Conservation (phyloP, 495 filamentous ascomycete genomes). For the Rhypophila decipiens region DNA sequence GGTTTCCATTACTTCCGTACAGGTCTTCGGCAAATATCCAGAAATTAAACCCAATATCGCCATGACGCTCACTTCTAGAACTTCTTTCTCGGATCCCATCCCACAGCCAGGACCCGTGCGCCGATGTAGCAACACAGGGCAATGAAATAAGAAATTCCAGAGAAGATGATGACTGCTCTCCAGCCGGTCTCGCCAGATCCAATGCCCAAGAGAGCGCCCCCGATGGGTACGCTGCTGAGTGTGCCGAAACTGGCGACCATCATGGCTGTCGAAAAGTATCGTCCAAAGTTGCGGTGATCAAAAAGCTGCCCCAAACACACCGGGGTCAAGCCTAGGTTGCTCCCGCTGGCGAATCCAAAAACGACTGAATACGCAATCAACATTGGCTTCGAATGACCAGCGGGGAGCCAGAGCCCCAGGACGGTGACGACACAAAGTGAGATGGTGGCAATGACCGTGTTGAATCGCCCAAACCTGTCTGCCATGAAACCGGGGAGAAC, state of each 20-base stretch:
- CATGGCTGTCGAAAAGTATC: conserved; percentile 81
- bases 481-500: conserved; percentile 64
- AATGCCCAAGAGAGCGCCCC: conserved; percentile 59
- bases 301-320: conserved; percentile 91
- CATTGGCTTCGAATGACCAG: conserved; percentile 49
- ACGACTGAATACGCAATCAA: conserved; percentile 66
- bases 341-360: conserved; percentile 82
- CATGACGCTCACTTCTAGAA: conserved; percentile 28
- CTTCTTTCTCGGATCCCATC: conserved; percentile 51
- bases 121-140: conserved; percentile 55
- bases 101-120: conserved; percentile 60
- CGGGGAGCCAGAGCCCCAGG: conserved; percentile 77
- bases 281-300: conserved; percentile 75
- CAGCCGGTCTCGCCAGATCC: conserved; percentile 38
- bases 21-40: not conserved
- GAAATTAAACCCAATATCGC: not conserved
- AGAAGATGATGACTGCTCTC: conserved; percentile 63
- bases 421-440: conserved; percentile 60
- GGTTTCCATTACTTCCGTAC: not conserved
- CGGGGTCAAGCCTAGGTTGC: conserved; percentile 77
- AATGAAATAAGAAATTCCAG: conserved; percentile 54
- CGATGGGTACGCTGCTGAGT: conserved; percentile 83
- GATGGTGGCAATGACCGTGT: conserved; percentile 49
- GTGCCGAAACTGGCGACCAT: conserved; percentile 86
- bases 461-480: conserved; percentile 53